These are phyloP conservation scores for Mortierella antarctica DNA, from an alignment of 192 early-diverging fungal species.

Conservation along the genomic window DNA sequence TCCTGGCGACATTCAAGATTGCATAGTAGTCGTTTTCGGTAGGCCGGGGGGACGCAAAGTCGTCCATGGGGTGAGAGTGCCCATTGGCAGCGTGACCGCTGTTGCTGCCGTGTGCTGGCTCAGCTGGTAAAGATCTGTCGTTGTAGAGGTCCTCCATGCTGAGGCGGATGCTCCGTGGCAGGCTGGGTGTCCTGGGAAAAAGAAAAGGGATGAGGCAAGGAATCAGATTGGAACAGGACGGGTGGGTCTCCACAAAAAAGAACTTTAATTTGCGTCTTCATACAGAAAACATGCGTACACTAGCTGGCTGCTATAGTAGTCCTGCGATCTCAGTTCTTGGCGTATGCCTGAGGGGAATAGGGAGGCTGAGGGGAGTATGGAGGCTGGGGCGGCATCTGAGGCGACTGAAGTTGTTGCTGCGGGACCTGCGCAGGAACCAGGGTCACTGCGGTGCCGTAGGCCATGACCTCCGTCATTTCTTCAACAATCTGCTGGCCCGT, in stretches of 20 bases:
- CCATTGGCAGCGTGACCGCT: background rate
- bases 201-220: background rate
- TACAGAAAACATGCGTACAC: too few relatives aligned
- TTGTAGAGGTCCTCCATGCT: conserved; percentile 50
- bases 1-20: conserved; percentile 71
- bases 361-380: conserved; percentile 4
- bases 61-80: conserved; percentile 9
- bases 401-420: background rate
- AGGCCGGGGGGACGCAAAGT: conserved; percentile 37
- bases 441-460: conserved; percentile 43
- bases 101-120: background rate
- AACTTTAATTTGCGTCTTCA: too few relatives aligned
- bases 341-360: background rate
- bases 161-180: background rate
- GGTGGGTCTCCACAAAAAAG: too few relatives aligned
- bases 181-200: background rate
- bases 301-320: too few relatives aligned
- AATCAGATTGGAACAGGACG: too few relatives aligned
- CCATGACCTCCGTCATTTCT: conserved; percentile 51
- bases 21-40: conserved; percentile 67
- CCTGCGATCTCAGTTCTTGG: background rate
- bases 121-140: conserved; percentile 40
- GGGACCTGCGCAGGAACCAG: conserved; percentile 20
- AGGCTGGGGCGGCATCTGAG: background rate
- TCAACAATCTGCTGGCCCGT: conserved; percentile 38